Conservation (phyloP, 306 rosid species). For the Arachis hypogaea region DNA sequence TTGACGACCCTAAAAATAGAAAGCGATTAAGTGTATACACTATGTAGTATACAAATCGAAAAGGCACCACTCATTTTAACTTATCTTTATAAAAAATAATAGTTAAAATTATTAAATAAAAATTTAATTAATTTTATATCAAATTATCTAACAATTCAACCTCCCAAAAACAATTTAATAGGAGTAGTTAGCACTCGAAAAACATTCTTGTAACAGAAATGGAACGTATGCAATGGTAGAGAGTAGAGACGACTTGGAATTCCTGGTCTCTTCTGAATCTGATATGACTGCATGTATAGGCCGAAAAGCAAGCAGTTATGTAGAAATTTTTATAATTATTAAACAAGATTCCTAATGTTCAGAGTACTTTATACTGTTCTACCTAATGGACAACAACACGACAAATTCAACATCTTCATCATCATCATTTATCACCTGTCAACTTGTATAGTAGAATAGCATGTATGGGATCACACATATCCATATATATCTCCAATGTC, state of each 20-base stretch:
- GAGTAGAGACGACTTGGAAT: background rate
- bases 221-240: background rate
- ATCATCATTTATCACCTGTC: conserved; percentile 21
- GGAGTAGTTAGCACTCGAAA: background rate
- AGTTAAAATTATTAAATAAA: too few species aligned
- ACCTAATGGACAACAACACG: conserved; percentile 44
- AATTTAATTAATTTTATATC: too few species aligned
- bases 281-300: conserved; percentile 13
- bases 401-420: conserved; percentile 45
- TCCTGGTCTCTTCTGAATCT: background rate
- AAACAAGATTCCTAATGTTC: conserved; percentile 28
- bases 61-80: too few species aligned
- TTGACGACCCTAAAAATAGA: too few species aligned
- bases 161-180: too few species aligned
- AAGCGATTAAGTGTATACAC: too few species aligned
- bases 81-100: too few species aligned
- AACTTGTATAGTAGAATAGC: conserved; percentile 17
- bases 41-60: too few species aligned
- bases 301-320: conserved; percentile 11
- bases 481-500: too few species aligned
- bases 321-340: conserved; percentile 19
- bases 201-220: background rate
- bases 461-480: background rate
- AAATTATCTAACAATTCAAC: too few species aligned
- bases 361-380: conserved; percentile 44